Evolutionary conservation across 352 stramenopile genomes (phyloP).

Genomic region (Phytophthora aleatoria): DNA sequence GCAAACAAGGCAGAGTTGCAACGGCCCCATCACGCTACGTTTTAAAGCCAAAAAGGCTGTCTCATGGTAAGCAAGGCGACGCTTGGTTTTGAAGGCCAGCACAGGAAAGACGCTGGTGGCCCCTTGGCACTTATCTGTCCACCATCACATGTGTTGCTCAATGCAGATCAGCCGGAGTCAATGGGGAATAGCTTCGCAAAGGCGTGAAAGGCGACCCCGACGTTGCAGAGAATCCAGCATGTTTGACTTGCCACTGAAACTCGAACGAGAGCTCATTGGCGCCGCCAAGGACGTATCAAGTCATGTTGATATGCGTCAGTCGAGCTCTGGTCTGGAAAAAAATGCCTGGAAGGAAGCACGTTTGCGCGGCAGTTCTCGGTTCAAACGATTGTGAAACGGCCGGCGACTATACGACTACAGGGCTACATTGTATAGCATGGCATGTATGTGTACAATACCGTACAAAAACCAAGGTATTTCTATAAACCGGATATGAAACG

Average conservation of each 20-base stretch:
- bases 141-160: background rate
- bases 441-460: background rate
- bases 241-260: conserved; percentile 29
- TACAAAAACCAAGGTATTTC: background rate
- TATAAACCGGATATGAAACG: background rate
- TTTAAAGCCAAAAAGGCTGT: conserved; percentile 15
- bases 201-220: conserved; percentile 24
- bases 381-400: conserved; percentile 25
- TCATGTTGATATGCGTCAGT: conserved; percentile 10
- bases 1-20: conserved; percentile 22
- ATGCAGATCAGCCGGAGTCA: background rate
- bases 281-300: conserved; percentile 4
- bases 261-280: conserved; percentile 12
- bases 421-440: conserved; percentile 5
- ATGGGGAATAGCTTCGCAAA: background rate
- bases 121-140: conserved; percentile 11
- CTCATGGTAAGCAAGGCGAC: conserved; percentile 18
- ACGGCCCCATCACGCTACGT: conserved; percentile 15
- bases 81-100: conserved; percentile 22
- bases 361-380: conserved; percentile 18
- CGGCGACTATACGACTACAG: background rate
- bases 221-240: conserved; percentile 22
- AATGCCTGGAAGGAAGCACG: conserved; percentile 29
- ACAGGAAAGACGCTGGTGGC: conserved; percentile 23
- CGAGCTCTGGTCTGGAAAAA: conserved; percentile 17